Percentiles rank a stretch among this genome's conserved stretches.
Conservation (phyloP, 768 basidiomycete species). For the Phylloporus arenicola region DNA sequence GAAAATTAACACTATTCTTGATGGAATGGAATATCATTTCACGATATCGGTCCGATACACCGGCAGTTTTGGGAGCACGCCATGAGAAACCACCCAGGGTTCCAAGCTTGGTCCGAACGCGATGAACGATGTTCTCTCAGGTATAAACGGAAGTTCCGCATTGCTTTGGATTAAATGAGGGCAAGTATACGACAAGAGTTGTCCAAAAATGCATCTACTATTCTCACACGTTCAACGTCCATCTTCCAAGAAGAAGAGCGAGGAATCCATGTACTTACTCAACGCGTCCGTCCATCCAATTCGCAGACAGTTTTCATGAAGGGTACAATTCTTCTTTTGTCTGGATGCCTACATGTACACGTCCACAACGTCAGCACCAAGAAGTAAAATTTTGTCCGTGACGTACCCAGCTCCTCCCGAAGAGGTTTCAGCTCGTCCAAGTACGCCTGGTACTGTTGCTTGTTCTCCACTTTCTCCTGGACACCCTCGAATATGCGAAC, state of each 20-base stretch:
- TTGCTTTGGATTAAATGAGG: conserved; percentile 17
- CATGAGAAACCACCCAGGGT: neutral
- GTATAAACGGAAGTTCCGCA: neutral
- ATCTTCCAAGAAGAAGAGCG: neutral
- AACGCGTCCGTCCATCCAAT: conserved; percentile 10
- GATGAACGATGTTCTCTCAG: neutral
- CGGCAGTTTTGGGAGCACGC: neutral
- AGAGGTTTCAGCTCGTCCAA: conserved; percentile 84
- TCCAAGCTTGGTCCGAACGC: neutral
- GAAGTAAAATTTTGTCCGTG: neutral
- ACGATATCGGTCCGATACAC: neutral
- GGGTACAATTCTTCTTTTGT: conserved; percentile 63
- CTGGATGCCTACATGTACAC: conserved; percentile 40
- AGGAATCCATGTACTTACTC: conserved; percentile 10
- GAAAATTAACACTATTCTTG: neutral
- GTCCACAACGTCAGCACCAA: neutral
- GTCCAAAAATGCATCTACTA: conserved; percentile 26
- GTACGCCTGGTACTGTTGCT: conserved; percentile 90
- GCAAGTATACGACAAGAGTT: conserved; percentile 15
- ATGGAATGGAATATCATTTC: neutral
- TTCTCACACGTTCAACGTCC: conserved; percentile 3
- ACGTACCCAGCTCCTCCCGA: conserved; percentile 85
- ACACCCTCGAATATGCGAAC: conserved; percentile 95
- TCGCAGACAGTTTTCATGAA: conserved; percentile 28
- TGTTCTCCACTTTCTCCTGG: conserved; percentile 97